Evolutionary conservation across 208 protist species (phyloP).

Genomic region (Novymonas esmeraldas): DNA sequence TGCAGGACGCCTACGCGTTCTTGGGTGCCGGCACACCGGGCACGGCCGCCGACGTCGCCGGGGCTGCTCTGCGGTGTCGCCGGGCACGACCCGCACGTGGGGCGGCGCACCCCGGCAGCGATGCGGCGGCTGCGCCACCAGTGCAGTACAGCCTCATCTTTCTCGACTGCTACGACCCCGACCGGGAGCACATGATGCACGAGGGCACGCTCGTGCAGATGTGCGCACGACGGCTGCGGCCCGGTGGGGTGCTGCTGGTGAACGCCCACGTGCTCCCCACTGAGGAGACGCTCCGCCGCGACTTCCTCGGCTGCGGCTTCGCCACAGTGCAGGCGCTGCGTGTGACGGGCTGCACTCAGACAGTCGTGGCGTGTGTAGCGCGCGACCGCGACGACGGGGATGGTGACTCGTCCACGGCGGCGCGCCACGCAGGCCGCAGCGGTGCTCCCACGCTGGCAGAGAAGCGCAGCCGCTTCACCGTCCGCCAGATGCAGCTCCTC

Average conservation of each 20-base stretch:
- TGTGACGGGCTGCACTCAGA: conserved; percentile 64
- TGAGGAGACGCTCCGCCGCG: conserved; percentile 20
- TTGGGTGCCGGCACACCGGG: conserved; percentile 10
- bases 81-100: not conserved
- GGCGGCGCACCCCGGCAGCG: conserved; percentile 2
- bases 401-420: not conserved
- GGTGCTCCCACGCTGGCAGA: conserved; percentile 1
- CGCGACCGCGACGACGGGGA: not conserved
- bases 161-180: conserved; percentile 85
- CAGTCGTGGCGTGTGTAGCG: conserved; percentile 56
- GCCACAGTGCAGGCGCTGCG: conserved; percentile 70
- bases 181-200: conserved; percentile 75
- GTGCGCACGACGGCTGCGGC: conserved; percentile 51
- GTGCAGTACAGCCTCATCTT: conserved; percentile 71
- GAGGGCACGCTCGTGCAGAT: conserved; percentile 52
- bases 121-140: not conserved
- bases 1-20: conserved; percentile 56
- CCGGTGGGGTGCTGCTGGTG: conserved; percentile 65
- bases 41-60: too few relatives aligned
- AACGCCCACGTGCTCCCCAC: conserved; percentile 77
- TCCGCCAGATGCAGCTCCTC: conserved; percentile 19
- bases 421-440: not conserved
- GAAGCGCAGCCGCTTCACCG: conserved; percentile 24
- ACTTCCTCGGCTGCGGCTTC: conserved; percentile 57
- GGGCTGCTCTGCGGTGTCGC: not conserved